Evolutionary conservation across 176 grass and related monocot species (phyloP), one percentile per base, ranked within the genome.

Genomic region (Stipa capillata): DNA sequence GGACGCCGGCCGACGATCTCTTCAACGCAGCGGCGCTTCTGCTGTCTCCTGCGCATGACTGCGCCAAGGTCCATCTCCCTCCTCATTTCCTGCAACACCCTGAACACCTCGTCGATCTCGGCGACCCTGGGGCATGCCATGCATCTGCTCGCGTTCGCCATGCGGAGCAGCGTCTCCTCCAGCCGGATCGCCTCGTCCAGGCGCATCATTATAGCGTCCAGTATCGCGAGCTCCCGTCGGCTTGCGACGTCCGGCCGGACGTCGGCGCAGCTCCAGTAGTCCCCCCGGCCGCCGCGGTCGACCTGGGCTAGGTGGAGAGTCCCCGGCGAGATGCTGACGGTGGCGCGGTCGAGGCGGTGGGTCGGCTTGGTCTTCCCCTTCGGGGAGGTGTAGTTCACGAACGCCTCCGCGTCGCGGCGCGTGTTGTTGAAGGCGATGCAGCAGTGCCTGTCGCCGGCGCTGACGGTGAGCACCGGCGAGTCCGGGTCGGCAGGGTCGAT

Each of bases 381-480:
- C 39, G 51, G 16, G 27, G 48, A 57, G 12, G 72, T 67, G 63
- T 12, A 14, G 0, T 36, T 21, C 3, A 16, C 1, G 52, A 48
- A 49, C 42, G 64, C 71, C 24, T 33, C 4, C 5, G 48, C 39
- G 69, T 42, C 70, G 70, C 39, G 28, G 69, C 41, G 17, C 21
- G 4, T 0, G 77, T 6, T 33, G 70, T 42, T 37, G 61, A 41
- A 69, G 41, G 78, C 71, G 52, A 82, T 9, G 78, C 40, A 82
- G 78, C 85, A 82, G 78, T 81, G 71, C 24, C 32, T 25, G 61
- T 70, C 51, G 71, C 61, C 48, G 71, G 78, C 71, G 50, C 75
- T 27, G 31, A 86, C 62, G 32, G 7, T 68, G 61, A 87, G 41
- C 40, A 87, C 32, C 50, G 77, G 78, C 69, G 84, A 86, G 49